Evolutionary conservation across 352 stramenopile species (phyloP).

Genomic region (Phytopythium sindhum): DNA sequence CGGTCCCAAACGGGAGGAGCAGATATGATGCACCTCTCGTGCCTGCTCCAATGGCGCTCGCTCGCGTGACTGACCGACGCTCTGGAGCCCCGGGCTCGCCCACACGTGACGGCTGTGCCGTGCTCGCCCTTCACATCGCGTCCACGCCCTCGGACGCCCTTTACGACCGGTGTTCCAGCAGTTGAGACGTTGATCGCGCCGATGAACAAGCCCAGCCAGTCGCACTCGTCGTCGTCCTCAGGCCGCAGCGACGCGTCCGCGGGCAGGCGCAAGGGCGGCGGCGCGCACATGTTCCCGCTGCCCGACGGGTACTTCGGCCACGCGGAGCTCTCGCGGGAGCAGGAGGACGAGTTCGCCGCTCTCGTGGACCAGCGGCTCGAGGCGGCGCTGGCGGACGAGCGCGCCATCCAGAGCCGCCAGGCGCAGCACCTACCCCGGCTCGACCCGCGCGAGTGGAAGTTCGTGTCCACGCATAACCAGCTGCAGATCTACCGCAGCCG

Average conservation of each 20-base stretch:
- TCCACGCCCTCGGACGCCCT: too few species aligned
- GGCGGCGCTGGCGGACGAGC: constrained; percentile 29
- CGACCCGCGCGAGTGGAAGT: constrained; percentile 40
- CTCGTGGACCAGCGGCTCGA: constrained; percentile 23
- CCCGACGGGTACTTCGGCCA: constrained; percentile 21
- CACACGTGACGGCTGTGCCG: too few species aligned
- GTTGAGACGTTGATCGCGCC: too few species aligned
- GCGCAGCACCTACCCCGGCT: constrained; percentile 23
- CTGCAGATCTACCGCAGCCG: constrained; percentile 38
- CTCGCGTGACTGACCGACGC: not conserved
- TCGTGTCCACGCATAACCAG: constrained; percentile 28
- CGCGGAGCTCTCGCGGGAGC: constrained; percentile 18
- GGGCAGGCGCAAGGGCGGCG: not conserved
- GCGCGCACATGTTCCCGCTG: constrained; percentile 3
- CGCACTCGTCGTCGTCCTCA: constrained; percentile 2
- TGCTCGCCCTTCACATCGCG: too few species aligned
- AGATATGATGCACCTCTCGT: constrained; percentile 1
- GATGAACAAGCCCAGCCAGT: constrained; percentile 1
- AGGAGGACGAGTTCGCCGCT: constrained; percentile 26
- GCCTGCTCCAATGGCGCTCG: not conserved
- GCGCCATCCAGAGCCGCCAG: constrained; percentile 17
- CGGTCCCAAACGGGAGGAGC: not conserved
- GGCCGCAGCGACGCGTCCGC: not conserved
- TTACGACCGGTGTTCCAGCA: too few species aligned
- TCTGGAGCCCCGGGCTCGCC: too few species aligned